Base-by-base conservation (phyloP, 2,329 filamentous ascomycete species). In the Salinomyces thailandicus region DNA sequence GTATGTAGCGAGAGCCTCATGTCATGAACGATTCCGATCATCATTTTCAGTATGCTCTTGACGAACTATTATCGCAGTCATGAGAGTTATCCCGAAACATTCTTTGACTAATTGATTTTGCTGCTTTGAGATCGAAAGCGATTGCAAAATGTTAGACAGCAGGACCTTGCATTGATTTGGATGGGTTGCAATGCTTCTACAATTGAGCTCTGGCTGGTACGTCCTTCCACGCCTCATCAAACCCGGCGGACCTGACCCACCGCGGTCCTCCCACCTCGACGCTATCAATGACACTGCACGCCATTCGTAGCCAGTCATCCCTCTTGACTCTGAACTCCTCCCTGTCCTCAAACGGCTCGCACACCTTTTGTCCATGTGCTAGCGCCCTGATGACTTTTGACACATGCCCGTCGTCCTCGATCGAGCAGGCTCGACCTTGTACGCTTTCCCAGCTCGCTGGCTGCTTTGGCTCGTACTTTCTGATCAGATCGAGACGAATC, bases 361-460 rank as follows among this genome's bases (percentile, higher is more conserved):
- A 71, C 1, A 70, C 51, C 19, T 66, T 54, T 54, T 79, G 67
- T 1, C 75, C 84, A 49, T 85, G 61, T 3, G 72, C 71, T 13
- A 91, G 58, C 1, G 84, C 79, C 19, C 86, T 67, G 5, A 79
- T 67, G 4, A 93, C 62, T 59, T 95, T 95, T 36, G 78, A 68
- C 7, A 76, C 69, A 60, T 96, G 89, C 0, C 87, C 86, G 58
- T 95, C 86, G 47, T 94, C 87, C 0, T 69, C 52, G 15, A 66
- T 53, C 22, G 50, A 47, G 36, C 68, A 68, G 33, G 61, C 71
- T 35, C 55, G 64, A 42, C 59, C 52, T 42, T 69, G 63, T 30
- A 71, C 52, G 14, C 51, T 59, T 28, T 59, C 59, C 71, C 66
- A 69, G 28, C 51, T 49, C 2, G 51, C 48, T 3, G 51, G 48